Evolutionary conservation across 352 stramenopile species (phyloP).

Genomic region (Globisporangium canariense): DNA sequence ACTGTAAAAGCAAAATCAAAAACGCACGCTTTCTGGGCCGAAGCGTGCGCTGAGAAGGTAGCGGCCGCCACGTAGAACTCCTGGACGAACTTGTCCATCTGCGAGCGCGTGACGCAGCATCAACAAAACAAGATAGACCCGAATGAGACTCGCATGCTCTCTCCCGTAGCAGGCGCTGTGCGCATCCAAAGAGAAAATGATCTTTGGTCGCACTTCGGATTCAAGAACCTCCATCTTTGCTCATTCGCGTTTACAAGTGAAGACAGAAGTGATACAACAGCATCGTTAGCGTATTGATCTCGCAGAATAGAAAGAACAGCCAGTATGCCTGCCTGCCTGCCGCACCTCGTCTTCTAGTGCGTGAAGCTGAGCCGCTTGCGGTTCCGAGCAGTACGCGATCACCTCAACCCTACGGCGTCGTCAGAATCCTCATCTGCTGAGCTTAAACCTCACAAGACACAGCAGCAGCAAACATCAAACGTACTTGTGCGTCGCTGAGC

Average conservation of each 20-base stretch:
- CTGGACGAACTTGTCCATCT: slow-evolving; percentile 59
- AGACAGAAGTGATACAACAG: neutral
- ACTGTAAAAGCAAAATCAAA: neutral
- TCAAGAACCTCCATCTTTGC: slow-evolving; percentile 23
- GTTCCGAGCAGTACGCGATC: slow-evolving; percentile 32
- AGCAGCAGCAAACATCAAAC: neutral
- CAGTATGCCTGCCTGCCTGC: no score
- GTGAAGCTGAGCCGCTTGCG: slow-evolving; percentile 27
- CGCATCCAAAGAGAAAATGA: neutral
- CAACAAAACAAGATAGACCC: neutral
- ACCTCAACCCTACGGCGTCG: slow-evolving; percentile 25
- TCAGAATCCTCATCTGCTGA: neutral
- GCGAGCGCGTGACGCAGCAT: neutral
- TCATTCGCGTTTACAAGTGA: neutral
- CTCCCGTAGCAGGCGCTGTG: no score
- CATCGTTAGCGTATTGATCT: neutral
- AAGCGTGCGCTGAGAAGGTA: slow-evolving; percentile 37
- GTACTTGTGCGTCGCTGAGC: slow-evolving; percentile 14
- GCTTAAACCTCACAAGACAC: neutral
- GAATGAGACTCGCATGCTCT: no score
- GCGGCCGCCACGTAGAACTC: slow-evolving; percentile 62
- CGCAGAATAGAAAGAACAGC: neutral
- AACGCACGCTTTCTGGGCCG: slow-evolving; percentile 41
- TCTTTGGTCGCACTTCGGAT: slow-evolving; percentile 20
- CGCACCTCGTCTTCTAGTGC: slow-evolving; percentile 43